Conservation (phyloP, 495 filamentous ascomycete genomes). For the Neurospora sublineolata region DNA sequence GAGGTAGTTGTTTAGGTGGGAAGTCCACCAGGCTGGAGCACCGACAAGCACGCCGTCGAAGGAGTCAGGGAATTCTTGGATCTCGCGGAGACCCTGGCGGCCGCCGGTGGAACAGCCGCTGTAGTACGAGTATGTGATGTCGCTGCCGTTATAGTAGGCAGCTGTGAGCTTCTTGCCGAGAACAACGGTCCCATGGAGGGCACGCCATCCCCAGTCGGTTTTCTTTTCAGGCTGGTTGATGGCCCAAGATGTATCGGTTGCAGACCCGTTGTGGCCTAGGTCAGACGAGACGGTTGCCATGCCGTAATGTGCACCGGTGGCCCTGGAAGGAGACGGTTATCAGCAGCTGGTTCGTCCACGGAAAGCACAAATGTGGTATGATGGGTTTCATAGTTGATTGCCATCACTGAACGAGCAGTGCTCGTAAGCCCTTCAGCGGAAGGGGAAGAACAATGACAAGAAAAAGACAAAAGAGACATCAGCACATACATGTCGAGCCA, state of each 20-base stretch:
- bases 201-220: conserved; percentile 34
- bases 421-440: neutral
- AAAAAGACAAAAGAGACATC: neutral
- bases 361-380: neutral
- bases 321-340: neutral
- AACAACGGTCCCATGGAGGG: conserved; percentile 36
- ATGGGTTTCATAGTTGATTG: neutral
- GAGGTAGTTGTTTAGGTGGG: conserved; percentile 36
- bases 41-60: conserved; percentile 52
- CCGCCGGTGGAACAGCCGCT: conserved; percentile 46
- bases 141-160: conserved; percentile 29
- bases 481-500: conserved; percentile 33
- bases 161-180: conserved; percentile 29
- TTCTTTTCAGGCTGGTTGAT: conserved; percentile 25
- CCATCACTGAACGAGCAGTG: neutral
- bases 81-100: conserved; percentile 40
- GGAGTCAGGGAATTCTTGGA: conserved; percentile 39
- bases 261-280: conserved; percentile 40
- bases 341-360: neutral
- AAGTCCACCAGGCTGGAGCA: conserved; percentile 33
- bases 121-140: conserved; percentile 40
- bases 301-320: conserved; percentile 20
- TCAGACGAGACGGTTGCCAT: conserved; percentile 46
- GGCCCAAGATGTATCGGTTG: conserved; percentile 36
- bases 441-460: neutral